Percentiles rank a stretch among this genome's conserved stretches.
Evolutionary conservation across 2,329 filamentous ascomycete species (phyloP).

Genomic region (Epichloe festucae): DNA sequence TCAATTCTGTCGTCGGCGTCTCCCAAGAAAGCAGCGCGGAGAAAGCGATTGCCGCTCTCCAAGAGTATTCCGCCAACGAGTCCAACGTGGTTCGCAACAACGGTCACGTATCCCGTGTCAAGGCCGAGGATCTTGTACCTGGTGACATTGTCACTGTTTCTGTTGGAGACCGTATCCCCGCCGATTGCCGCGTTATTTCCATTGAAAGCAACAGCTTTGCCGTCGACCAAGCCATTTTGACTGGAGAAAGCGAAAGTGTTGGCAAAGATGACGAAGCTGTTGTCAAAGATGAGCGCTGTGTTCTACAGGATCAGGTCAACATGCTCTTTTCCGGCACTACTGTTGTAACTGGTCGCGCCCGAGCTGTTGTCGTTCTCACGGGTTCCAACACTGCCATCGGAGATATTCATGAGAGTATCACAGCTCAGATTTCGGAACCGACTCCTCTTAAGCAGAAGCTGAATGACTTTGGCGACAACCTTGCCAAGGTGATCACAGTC

Average conservation of each 20-base stretch:
- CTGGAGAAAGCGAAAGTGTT: slow-evolving; percentile 95
- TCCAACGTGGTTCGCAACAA: slow-evolving; percentile 79
- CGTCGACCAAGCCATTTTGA: slow-evolving; percentile 92
- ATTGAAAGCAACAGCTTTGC: slow-evolving; percentile 97
- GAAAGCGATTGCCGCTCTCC: slow-evolving; percentile 92
- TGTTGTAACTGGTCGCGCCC: slow-evolving; percentile 86
- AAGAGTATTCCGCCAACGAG: slow-evolving; percentile 98
- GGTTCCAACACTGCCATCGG: slow-evolving; percentile 88
- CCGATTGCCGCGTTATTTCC: slow-evolving; percentile 78
- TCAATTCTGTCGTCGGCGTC: slow-evolving; percentile 94
- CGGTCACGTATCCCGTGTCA: slow-evolving; percentile 67
- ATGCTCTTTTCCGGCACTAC: slow-evolving; percentile 98
- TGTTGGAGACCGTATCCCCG: slow-evolving; percentile 86
- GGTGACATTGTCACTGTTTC: slow-evolving; percentile 82
- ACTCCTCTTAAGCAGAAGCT: slow-evolving; percentile 97
- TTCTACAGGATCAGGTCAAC: slow-evolving; percentile 95
- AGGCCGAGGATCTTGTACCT: slow-evolving; percentile 93
- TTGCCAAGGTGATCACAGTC: slow-evolving; percentile 95
- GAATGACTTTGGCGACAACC: slow-evolving; percentile 89
- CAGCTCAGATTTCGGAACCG: slow-evolving; percentile 91
- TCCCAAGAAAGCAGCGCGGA: slow-evolving; percentile 98
- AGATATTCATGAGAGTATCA: slow-evolving; percentile 98
- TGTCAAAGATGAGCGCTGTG: slow-evolving; percentile 67
- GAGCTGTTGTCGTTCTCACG: slow-evolving; percentile 79
- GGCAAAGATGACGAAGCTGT: slow-evolving; percentile 60